Evolutionary conservation across 225 moss, liverwort and hornwort species (phyloP).

Genomic region (Sphagnum tenellum): DNA sequence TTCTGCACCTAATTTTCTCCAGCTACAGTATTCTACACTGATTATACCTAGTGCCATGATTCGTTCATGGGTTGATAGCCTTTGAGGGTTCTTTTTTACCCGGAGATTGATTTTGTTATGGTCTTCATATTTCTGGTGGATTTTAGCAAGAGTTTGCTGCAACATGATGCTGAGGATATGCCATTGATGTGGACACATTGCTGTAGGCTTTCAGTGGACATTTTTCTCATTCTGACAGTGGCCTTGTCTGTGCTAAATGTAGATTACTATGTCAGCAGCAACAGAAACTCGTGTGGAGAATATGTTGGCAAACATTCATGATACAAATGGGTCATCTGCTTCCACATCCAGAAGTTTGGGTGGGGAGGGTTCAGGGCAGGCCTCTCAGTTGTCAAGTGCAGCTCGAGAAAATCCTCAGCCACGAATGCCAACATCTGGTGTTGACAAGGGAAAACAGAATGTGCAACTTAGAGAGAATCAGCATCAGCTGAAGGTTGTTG

Average conservation of each 20-base stretch:
- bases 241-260: constrained; percentile 3
- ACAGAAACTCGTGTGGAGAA: constrained; percentile 89
- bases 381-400: constrained; percentile 32
- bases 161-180: not conserved
- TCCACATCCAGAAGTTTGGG: constrained; percentile 9
- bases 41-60: too few relatives aligned
- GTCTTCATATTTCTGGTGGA: too few relatives aligned
- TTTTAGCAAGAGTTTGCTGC: not conserved
- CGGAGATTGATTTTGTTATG: too few relatives aligned
- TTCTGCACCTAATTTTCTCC: constrained; percentile 2
- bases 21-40: too few relatives aligned
- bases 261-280: constrained; percentile 84
- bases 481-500: constrained; percentile 59
- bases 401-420: constrained; percentile 27
- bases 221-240: not conserved
- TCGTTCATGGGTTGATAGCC: too few relatives aligned
- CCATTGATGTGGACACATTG: not conserved
- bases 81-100: not conserved
- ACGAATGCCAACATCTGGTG: constrained; percentile 12
- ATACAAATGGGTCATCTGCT: constrained; percentile 47
- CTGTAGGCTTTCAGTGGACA: not conserved
- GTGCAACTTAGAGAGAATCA: constrained; percentile 63
- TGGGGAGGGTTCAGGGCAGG: constrained; percentile 8
- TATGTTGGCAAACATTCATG: constrained; percentile 84
- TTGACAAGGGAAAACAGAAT: constrained; percentile 56